Base-by-base conservation (phyloP, 257 asterid genomes). In the Jaltomata sinuosa region DNA sequence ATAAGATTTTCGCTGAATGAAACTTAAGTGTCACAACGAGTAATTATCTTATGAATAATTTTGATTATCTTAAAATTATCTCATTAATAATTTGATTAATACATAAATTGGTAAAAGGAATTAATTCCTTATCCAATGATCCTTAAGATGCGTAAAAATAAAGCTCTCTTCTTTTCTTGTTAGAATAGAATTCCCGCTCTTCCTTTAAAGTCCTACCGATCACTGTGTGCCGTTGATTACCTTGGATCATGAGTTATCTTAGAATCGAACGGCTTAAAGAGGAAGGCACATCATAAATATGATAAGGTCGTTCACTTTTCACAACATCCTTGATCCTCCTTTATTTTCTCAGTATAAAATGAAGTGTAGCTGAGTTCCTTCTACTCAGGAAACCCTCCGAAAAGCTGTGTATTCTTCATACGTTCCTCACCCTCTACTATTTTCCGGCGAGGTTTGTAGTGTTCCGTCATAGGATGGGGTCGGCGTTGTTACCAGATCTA, bases 401-500 rank as follows among this genome's bases (percentile, higher is more conserved):
- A 68, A 57, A 31, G 36, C 61, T 29, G 52, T 53, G 42, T 71
- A 78, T 42, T 32, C 67, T 83, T 50, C 31, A 42, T 1, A 6
- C 32, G 42, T 65, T 65, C 74, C 32, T 8, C 71, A 76, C 25
- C 61, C n/a, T 12, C 9, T 53, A 50, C 53, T 57, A 27, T 36
- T 53, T 79, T 52, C 21, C 34, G 49, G 84, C 88, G 87, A 86
- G 91, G 85, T 50, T 27, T 80, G 25, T 82, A 84, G 88, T 85
- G 72, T 82, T 85, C 79, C 83, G 87, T 85, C 38, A 69, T 64
- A 74, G 80, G 42, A 91, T 90, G 95, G 91, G 87, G 69, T 84
- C 85, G 86, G 85, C 87, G n/a, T 54, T 93, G 91, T 84, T 94
- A 29, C 88, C 98, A 85, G 97, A 93, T 90, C 91, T 94, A 38